A percentile compares a stretch with the other conserved stretches of the same genome.
phyloP scores from a whole-genome alignment of 257 asterid genomes.

The Nicotiana otophora region DNA sequence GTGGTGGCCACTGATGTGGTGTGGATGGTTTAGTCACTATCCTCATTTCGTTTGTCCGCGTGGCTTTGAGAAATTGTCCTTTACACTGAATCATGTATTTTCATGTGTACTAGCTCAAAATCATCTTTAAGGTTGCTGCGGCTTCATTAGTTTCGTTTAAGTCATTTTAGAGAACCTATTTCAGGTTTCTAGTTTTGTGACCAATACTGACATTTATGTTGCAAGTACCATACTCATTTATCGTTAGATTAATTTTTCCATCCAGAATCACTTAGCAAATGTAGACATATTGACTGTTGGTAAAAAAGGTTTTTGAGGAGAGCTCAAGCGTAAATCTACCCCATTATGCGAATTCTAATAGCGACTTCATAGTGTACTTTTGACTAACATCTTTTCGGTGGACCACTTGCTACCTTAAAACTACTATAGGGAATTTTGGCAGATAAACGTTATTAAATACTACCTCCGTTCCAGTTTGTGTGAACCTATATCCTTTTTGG shows the following conservation, averaged over 20 bases:
- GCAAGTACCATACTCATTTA: neutral
- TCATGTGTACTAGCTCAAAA: neutral
- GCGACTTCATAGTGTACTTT: neutral
- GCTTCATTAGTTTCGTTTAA: neutral
- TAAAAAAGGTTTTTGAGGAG: neutral
- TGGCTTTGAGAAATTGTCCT: neutral
- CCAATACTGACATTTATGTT: neutral
- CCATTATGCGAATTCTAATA: neutral
- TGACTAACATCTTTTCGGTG: neutral
- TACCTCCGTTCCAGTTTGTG: no score
- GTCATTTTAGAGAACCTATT: neutral
- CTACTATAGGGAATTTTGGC: neutral
- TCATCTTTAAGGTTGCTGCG: neutral
- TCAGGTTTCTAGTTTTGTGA: neutral
- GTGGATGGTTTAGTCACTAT: neutral
- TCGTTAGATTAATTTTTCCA: neutral
- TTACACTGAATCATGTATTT: neutral
- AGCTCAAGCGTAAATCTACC: neutral
- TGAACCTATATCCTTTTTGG: no score
- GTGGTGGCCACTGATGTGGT: neutral
- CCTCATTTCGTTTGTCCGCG: neutral
- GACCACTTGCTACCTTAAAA: neutral
- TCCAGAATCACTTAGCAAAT: neutral
- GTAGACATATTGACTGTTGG: neutral
- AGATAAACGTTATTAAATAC: neutral